phyloP scores from a whole-genome alignment of 2,329 filamentous ascomycete species.

The Epichloe bromicola region DNA sequence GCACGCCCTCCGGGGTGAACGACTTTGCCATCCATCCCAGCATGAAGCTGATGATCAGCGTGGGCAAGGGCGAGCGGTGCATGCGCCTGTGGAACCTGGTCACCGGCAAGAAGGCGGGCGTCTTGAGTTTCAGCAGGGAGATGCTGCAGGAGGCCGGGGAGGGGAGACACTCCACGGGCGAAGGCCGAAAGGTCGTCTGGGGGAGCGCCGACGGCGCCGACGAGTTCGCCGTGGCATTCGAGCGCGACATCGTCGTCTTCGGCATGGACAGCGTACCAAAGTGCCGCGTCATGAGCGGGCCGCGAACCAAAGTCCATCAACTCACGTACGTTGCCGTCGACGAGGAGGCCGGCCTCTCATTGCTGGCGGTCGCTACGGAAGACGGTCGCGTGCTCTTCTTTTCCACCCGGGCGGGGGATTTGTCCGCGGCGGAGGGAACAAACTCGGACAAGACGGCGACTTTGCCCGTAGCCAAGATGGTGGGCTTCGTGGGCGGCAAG shows the following conservation, averaged over 20 bases:
- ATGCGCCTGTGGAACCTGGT: constrained; percentile 96
- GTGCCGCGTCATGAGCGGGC: constrained; percentile 56
- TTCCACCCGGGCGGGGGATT: constrained; percentile 44
- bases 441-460: constrained; percentile 18
- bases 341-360: constrained; percentile 20
- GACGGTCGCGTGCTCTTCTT: constrained; percentile 82
- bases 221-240: constrained; percentile 82
- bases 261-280: constrained; percentile 76
- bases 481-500: constrained; percentile 70
- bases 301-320: constrained; percentile 71
- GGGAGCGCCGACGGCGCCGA: constrained; percentile 57
- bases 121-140: constrained; percentile 68
- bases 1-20: constrained; percentile 77
- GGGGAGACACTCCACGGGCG: constrained; percentile 62
- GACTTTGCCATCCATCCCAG: constrained; percentile 92
- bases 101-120: constrained; percentile 88
- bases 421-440: constrained; percentile 25
- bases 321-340: constrained; percentile 56
- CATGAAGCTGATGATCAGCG: constrained; percentile 91
- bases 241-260: constrained; percentile 72
- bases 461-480: constrained; percentile 47
- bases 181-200: constrained; percentile 76
- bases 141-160: constrained; percentile 66
- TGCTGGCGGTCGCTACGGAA: constrained; percentile 74
- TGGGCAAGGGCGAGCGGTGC: constrained; percentile 76